A percentile compares a stretch with the other conserved stretches of the same genome.
These are phyloP conservation scores for Martensiomyces pterosporus DNA, from an alignment of 192 early-diverging fungal genomes.

Conservation along the genomic window DNA sequence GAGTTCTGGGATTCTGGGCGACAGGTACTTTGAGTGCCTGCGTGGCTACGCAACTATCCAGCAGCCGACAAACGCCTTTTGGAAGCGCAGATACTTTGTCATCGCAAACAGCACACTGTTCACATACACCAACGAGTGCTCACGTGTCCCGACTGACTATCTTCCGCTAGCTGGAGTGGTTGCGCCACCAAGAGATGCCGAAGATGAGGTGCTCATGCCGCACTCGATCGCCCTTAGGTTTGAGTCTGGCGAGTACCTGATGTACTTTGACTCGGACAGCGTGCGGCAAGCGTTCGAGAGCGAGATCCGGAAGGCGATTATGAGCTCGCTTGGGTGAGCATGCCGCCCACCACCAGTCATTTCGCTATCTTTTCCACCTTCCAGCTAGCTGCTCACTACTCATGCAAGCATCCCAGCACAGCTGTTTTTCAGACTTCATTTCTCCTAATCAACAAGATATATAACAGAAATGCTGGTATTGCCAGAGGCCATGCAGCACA, in stretches of 20 bases:
- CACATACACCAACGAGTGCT: conserved; percentile 47
- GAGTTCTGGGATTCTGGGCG: conserved; percentile 30
- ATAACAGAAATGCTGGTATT: too few species aligned
- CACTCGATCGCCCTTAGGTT: conserved; percentile 36
- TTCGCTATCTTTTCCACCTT: too few species aligned
- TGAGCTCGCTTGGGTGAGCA: too few species aligned
- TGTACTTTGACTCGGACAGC: conserved; percentile 32
- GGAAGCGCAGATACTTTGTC: conserved; percentile 49
- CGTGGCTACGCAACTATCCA: conserved; percentile 46
- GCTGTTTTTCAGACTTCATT: too few species aligned
- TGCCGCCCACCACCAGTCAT: too few species aligned
- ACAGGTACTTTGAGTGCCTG: conserved; percentile 31
- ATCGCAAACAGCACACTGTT: conserved; percentile 36
- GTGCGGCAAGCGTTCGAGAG: conserved; percentile 32
- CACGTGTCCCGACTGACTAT: conserved; percentile 29
- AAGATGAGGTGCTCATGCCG: conserved; percentile 41
- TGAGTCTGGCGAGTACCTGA: conserved; percentile 36
- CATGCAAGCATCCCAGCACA: too few species aligned
- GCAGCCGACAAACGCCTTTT: conserved; percentile 36
- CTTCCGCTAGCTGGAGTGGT: conserved; percentile 14
- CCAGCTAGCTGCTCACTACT: too few species aligned
- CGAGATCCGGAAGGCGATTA: conserved; percentile 22
- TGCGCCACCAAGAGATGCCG: conserved; percentile 27
- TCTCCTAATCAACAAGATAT: too few species aligned
- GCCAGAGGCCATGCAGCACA: too few species aligned